Evolutionary conservation across 1,284 basidiomycete genomes (phyloP).

Genomic region (Rhizopogon parksii): DNA sequence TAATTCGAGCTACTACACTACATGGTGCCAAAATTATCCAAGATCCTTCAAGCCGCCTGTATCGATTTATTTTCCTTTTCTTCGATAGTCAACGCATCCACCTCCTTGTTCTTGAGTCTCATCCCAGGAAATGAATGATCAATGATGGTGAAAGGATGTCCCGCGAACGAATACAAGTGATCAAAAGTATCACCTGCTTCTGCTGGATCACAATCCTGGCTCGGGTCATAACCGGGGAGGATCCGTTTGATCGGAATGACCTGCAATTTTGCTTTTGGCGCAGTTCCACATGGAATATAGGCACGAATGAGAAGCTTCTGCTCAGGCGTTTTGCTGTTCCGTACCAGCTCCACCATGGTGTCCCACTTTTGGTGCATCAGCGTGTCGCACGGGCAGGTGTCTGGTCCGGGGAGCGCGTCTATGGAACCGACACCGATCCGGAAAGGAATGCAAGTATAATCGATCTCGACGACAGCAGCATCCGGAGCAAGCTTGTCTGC

Average conservation of each 20-base stretch:
- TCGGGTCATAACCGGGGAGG: conserved; percentile 8
- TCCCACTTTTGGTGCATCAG: conserved; percentile 20
- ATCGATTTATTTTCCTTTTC: too few species aligned
- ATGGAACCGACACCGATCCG: conserved; percentile 16
- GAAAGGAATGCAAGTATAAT: conserved; percentile 21
- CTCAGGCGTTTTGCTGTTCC: conserved; percentile 13
- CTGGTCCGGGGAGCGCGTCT: conserved; percentile 7
- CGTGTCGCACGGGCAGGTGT: conserved; percentile 20
- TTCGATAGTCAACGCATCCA: not conserved
- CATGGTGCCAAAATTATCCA: not conserved
- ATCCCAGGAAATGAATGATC: conserved; percentile 21
- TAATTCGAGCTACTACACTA: not conserved
- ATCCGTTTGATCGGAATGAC: conserved; percentile 19
- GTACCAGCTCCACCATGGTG: conserved; percentile 24
- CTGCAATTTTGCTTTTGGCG: conserved; percentile 23
- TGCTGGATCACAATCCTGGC: conserved; percentile 13
- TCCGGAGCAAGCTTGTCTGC: conserved; percentile 2
- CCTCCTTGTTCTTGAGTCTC: conserved; percentile 1
- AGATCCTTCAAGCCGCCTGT: not conserved
- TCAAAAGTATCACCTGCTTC: conserved; percentile 21
- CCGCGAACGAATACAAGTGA: conserved; percentile 22
- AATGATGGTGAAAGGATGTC: conserved; percentile 14
- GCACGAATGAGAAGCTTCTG: conserved; percentile 24
- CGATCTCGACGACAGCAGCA: conserved; percentile 21
- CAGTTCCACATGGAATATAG: conserved; percentile 22